These are phyloP conservation scores for Chlorella sp. DNA, from an alignment of 139 green algal genomes.

Conservation along the genomic window DNA sequence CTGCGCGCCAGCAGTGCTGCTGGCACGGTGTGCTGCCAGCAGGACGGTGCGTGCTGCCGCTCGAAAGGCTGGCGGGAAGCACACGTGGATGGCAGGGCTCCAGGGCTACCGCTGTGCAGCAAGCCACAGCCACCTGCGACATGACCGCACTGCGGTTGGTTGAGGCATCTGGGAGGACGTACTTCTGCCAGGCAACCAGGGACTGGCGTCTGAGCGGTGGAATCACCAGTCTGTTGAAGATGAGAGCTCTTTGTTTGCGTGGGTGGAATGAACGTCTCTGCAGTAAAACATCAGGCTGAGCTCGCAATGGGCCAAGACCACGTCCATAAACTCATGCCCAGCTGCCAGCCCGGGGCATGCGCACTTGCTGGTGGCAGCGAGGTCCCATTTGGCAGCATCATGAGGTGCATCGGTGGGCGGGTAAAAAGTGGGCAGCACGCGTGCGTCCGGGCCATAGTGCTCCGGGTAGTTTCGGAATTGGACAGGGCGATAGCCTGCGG, in stretches of 20 bases:
- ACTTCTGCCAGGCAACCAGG: no score
- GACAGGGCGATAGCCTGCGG: neutral
- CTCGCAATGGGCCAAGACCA: no score
- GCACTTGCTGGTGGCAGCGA: neutral
- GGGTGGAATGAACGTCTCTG: no score
- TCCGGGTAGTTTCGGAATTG: neutral
- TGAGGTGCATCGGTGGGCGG: neutral
- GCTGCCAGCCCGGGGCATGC: neutral
- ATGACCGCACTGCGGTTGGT: no score
- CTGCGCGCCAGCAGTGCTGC: neutral
- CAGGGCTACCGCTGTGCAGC: neutral
- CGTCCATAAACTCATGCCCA: no score
- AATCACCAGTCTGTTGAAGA: no score
- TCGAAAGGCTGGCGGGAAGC: neutral
- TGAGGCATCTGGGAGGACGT: no score
- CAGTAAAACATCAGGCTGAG: no score
- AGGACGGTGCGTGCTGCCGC: neutral
- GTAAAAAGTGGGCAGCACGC: neutral
- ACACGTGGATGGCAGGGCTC: neutral
- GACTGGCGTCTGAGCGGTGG: no score
- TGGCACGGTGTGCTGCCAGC: neutral
- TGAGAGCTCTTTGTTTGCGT: no score
- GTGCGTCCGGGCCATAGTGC: neutral
- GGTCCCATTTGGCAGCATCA: neutral
- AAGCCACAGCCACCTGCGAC: slow-evolving; percentile 4